phyloP scores from a whole-genome alignment of 2,329 filamentous ascomycete species.

The Ascochyta koolunga region DNA sequence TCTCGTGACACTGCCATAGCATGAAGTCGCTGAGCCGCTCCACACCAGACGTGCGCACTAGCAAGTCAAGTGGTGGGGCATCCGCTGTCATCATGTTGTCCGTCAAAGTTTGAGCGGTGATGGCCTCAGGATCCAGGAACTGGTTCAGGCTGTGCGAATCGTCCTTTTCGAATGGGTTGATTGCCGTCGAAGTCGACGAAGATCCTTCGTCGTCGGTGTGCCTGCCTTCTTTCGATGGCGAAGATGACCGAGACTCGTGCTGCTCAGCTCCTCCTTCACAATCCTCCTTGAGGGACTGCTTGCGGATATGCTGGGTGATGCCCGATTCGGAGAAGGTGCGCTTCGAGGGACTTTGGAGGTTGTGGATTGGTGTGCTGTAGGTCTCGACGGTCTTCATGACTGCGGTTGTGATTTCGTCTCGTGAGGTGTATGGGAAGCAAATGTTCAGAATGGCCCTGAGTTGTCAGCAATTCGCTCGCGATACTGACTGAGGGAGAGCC shows the following conservation, averaged over 20 bases:
- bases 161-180: conserved; percentile 44
- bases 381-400: conserved; percentile 87
- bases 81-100: conserved; percentile 87
- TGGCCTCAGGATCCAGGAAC: conserved; percentile 80
- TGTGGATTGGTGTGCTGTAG: conserved; percentile 72
- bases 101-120: conserved; percentile 80
- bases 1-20: conserved; percentile 96
- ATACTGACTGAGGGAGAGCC: not conserved
- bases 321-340: conserved; percentile 85
- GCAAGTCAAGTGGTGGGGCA: conserved; percentile 85
- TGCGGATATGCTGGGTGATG: conserved; percentile 82
- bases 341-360: conserved; percentile 59
- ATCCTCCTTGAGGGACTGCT: conserved; percentile 52
- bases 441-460: conserved; percentile 77
- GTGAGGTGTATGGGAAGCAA: conserved; percentile 95
- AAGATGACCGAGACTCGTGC: conserved; percentile 40
- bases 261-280: conserved; percentile 36
- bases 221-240: conserved; percentile 45
- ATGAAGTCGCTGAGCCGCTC: conserved; percentile 95
- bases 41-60: conserved; percentile 91
- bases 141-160: conserved; percentile 26
- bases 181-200: conserved; percentile 48
- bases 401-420: conserved; percentile 91
- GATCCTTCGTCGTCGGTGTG: conserved; percentile 34
- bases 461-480: conserved; percentile 7